Evolutionary conservation across 345 rosid genomes (phyloP), one percentile per base, ranked within the genome.

Genomic region (Turritis glabra): DNA sequence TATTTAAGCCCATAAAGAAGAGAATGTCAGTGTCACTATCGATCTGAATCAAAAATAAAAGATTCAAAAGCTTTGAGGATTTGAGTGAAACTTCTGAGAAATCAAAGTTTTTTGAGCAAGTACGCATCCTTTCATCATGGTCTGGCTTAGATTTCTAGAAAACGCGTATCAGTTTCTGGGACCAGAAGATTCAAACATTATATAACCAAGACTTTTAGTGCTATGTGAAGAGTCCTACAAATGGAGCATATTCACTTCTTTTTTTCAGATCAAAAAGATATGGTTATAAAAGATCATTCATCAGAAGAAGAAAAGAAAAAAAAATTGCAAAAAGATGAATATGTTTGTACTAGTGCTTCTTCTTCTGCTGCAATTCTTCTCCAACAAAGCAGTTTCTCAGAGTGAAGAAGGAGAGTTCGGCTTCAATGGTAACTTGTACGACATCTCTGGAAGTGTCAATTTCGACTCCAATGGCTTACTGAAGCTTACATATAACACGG

Each of bases 401-500:
- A 1, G 21, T 33, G 67, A 35, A 70, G 19, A 32, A 71, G 67
- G 59, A 59, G 67, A 71, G 67, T 71, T 71, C 2, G 50, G 50
- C 15, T 58, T 71, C 38, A 71, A 70, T 48, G 48, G 58, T 4
- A 2, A 46, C 15, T 33, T 33, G 1, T 59, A 47, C 48, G 4
- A 47, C 2, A 59, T 38, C 57, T 59, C 33, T 17, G 92, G 87
- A 47, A 84, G 1, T 43, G 88, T 94, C 11, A 79, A 52, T 74
- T 44, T 87, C 61, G 77, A 72, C 61, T 27, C 60, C 33, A 77
- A 80, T 13, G 96, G 95, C 55, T 1, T 88, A n/a, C 60, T 90
- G 35, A 41, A 57, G 53, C 80, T 92, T 8, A 84, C 96, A 2
- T n/a, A n/a, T n/a, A 75, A 87, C 59, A 70, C 63, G 95, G 96